Conservation (phyloP, 108 stramenopile genomes). For the Stephanodiscus minutulus region DNA sequence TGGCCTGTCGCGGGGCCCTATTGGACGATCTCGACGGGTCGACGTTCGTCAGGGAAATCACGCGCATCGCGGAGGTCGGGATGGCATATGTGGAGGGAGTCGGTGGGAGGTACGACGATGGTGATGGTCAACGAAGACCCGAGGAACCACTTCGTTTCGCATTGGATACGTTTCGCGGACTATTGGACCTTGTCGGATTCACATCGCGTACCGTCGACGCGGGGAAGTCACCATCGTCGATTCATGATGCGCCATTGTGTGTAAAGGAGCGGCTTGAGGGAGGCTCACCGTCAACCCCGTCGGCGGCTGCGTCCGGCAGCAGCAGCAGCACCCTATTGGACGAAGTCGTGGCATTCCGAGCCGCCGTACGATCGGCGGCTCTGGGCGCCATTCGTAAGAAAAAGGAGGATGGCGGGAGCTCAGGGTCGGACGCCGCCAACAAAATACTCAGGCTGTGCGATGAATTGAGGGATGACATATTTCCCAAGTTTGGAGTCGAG, state of each 20-base stretch:
- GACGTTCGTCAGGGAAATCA: constrained; percentile 55
- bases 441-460: constrained; percentile 69
- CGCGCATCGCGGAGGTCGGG: constrained; percentile 55
- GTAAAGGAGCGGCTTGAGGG: background rate
- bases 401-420: background rate
- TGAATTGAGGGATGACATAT: constrained; percentile 60
- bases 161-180: constrained; percentile 50
- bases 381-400: constrained; percentile 38
- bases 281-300: background rate
- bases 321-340: constrained; percentile 44
- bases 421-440: constrained; percentile 31
- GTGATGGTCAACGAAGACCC: constrained; percentile 8
- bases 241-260: background rate
- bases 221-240: constrained; percentile 35
- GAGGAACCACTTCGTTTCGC: constrained; percentile 52
- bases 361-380: constrained; percentile 54
- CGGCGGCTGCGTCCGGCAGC: constrained; percentile 2
- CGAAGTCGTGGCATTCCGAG: constrained; percentile 64
- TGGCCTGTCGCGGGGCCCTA: constrained; percentile 40
- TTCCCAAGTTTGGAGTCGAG: constrained; percentile 69
- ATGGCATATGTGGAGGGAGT: constrained; percentile 31
- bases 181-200: constrained; percentile 73
- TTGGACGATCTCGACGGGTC: constrained; percentile 73
- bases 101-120: background rate
- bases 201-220: constrained; percentile 57